Base-by-base conservation (phyloP, 768 basidiomycete species). In the Galerina marginata region DNA sequence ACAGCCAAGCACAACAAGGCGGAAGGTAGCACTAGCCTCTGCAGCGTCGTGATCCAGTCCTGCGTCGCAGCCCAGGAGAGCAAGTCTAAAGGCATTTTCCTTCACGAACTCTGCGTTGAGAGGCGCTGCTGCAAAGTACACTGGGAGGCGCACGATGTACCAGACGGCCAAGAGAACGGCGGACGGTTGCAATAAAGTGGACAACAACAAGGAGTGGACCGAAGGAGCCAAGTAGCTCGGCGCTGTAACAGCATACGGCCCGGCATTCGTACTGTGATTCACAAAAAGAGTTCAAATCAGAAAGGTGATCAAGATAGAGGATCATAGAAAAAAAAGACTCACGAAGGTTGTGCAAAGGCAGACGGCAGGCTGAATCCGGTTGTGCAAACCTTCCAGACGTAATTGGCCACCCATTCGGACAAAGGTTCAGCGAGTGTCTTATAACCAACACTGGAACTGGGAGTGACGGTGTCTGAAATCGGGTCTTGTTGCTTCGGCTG, bases 361-460 rank as follows among this genome's bases (percentile, higher is more conserved):
- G 81, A 66, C 3, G 88, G 85, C 53, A 92, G 75, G 65, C 83
- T 82, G 58, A 87, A 79, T 46, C 85, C 87, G n/a, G 87, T 89
- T 14, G 88, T 89, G 70, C 91, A 92, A 46, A 86, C 86, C 71
- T 90, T 91, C 92, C 92, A 93, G 14, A 92, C 86, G 69, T 89
- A 93, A 53, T 81, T 81, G 44, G 89, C 88, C 23, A 92, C 75
- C 92, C 92, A 93, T 58, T 89, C 88, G 3, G 92, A 84, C 61
- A 93, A 77, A 15, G 91, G 91, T 54, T 91, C 90, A 0, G 89
- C 85, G 9, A 93, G 79, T 67, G 86, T 90, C 78, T 83, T 88
- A 78, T 92, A 92, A 9, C 80, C 77, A 23, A 76, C 66, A 10
- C 83, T 82, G 40, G 88, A 81, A 64, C 79, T 80, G 11, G 83